A percentile compares a stretch with the other conserved stretches of the same genome.
Conservation (phyloP, 441 rosid genomes). For the Gossypium aridum region DNA sequence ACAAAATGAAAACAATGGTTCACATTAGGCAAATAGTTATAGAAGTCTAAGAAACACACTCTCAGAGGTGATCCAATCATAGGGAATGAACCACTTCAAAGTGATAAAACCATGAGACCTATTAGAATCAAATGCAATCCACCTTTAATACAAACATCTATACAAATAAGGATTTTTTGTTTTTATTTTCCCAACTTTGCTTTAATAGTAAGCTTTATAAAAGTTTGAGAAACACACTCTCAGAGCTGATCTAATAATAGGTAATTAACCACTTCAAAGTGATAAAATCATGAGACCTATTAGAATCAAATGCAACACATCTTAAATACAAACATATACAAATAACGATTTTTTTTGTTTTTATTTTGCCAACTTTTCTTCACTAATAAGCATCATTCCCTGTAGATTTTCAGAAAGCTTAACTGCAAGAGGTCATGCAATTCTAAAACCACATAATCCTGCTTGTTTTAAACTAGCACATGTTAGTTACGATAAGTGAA, state of each 20-base stretch:
- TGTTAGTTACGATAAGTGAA: background rate
- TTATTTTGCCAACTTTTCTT: conserved; percentile 1
- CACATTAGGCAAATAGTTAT: background rate
- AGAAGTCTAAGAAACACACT: background rate
- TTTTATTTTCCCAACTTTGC: background rate
- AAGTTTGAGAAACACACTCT: conserved; percentile 1
- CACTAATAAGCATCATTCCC: conserved; percentile 7
- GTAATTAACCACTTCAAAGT: conserved; percentile 2
- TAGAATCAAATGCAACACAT: conserved; percentile 4
- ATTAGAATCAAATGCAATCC: conserved; percentile 1
- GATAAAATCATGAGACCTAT: background rate
- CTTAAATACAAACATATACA: background rate
- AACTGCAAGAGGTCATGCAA: background rate
- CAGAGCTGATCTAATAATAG: background rate
- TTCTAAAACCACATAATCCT: background rate
- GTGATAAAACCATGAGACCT: background rate
- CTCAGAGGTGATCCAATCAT: background rate
- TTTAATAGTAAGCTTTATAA: background rate
- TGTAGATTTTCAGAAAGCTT: background rate
- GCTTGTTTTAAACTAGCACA: background rate
- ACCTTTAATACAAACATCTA: background rate
- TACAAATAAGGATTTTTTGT: background rate
- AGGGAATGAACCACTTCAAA: background rate
- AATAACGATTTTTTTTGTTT: background rate
- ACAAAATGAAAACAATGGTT: background rate